Percentiles rank a stretch among this genome's conserved stretches.
phyloP scores from a whole-genome alignment of 345 rosid genomes.

The Ceriops decandra region DNA sequence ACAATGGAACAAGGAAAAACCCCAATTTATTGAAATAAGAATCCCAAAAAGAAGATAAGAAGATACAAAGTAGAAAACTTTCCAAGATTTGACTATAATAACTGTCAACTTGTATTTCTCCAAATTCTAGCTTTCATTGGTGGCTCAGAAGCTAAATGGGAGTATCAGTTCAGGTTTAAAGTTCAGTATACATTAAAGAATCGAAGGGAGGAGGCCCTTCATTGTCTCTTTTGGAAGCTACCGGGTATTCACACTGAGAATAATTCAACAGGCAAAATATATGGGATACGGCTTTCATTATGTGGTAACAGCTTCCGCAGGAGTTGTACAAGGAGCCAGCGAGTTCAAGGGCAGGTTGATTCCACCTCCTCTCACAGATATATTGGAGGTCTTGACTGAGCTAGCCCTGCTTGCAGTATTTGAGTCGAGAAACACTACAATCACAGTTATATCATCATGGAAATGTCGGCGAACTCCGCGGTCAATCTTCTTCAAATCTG shows the following conservation, averaged over 20 bases:
- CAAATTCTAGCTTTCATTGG: constrained; percentile 15
- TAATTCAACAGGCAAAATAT: constrained; percentile 23
- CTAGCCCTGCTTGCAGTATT: constrained; percentile 50
- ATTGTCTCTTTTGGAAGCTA: constrained; percentile 30
- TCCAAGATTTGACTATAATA: constrained; percentile 25
- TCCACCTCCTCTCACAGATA: constrained; percentile 74
- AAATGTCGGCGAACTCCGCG: constrained; percentile 88
- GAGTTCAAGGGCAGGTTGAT: constrained; percentile 49
- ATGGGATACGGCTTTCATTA: constrained; percentile 17
- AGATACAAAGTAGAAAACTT: constrained; percentile 1
- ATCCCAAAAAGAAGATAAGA: neutral
- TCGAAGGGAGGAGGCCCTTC: constrained; percentile 37
- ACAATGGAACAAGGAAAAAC: neutral
- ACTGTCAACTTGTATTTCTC: constrained; percentile 35
- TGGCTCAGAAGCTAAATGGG: constrained; percentile 34
- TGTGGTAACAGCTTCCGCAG: constrained; percentile 39
- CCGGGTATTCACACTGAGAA: constrained; percentile 43
- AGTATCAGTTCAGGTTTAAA: constrained; percentile 34
- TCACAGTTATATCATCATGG: constrained; percentile 91
- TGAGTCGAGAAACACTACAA: constrained; percentile 78
- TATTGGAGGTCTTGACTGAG: constrained; percentile 33
- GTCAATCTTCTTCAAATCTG: constrained; percentile 92
- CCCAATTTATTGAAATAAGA: neutral
- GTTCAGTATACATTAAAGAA: constrained; percentile 58
- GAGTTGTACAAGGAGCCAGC: constrained; percentile 55